These are phyloP conservation scores for Penicillium brasilianum DNA, from an alignment of 2,329 filamentous ascomycete genomes.

Conservation along the genomic window DNA sequence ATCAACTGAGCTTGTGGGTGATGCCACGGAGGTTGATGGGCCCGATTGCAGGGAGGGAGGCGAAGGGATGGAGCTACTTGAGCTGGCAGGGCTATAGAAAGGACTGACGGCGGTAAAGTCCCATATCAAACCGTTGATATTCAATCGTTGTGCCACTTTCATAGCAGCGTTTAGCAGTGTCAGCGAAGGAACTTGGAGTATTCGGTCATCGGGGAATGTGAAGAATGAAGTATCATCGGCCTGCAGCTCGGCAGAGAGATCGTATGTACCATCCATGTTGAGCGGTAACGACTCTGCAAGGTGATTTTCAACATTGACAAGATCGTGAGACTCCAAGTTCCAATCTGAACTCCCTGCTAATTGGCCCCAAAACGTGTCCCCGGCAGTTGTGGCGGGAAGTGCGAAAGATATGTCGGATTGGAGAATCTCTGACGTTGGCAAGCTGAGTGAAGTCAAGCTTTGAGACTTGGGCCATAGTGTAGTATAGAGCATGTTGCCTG, in stretches of 20 bases:
- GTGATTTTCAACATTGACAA: neutral
- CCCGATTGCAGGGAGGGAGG: slow-evolving; percentile 9
- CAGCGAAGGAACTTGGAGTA: slow-evolving; percentile 56
- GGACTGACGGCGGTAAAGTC: slow-evolving; percentile 54
- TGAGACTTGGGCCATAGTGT: neutral
- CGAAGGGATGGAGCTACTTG: slow-evolving; percentile 15
- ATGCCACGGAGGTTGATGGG: slow-evolving; percentile 35
- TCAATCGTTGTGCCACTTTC: slow-evolving; percentile 56
- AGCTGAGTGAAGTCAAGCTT: neutral
- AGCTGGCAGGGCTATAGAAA: slow-evolving; percentile 44
- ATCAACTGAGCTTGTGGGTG: slow-evolving; percentile 21
- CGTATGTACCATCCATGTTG: neutral
- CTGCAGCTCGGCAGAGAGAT: slow-evolving; percentile 27
- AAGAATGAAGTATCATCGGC: slow-evolving; percentile 31
- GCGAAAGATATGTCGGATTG: neutral
- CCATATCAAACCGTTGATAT: slow-evolving; percentile 52
- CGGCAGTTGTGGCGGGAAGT: neutral
- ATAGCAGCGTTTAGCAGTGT: slow-evolving; percentile 54
- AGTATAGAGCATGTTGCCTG: neutral
- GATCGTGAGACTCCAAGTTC: neutral
- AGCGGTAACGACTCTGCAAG: neutral
- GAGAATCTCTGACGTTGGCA: neutral
- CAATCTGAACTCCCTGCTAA: neutral
- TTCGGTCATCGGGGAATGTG: slow-evolving; percentile 54
- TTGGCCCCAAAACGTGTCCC: slow-evolving; percentile 1